Conservation (phyloP, 345 rosid genomes). For the Anacardium occidentale region DNA sequence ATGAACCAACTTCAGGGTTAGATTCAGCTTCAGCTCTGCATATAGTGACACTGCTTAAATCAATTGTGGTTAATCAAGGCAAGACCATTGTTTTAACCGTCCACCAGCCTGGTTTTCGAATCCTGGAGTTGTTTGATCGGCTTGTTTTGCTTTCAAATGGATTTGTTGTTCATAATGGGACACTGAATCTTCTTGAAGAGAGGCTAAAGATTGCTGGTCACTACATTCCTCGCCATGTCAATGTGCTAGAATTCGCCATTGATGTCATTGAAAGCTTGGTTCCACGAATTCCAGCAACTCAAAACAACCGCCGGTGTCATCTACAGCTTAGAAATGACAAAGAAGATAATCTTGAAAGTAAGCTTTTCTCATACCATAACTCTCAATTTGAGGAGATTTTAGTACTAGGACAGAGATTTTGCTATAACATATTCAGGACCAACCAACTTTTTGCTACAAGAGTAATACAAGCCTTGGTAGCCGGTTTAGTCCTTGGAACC, state of each 20-base stretch:
- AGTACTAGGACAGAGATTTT: conserved; percentile 72
- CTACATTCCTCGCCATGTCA: conserved; percentile 60
- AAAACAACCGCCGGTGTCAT: conserved; percentile 11
- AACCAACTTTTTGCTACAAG: conserved; percentile 74
- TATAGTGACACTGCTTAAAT: conserved; percentile 58
- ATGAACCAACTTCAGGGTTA: conserved; percentile 95
- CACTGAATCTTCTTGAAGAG: conserved; percentile 51
- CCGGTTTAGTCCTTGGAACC: conserved; percentile 72
- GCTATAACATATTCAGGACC: conserved; percentile 79
- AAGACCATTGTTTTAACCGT: conserved; percentile 81
- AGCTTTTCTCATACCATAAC: conserved; percentile 40
- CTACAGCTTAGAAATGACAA: conserved; percentile 25
- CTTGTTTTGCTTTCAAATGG: conserved; percentile 76
- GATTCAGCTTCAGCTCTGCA: conserved; percentile 91
- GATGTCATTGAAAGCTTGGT: conserved; percentile 54
- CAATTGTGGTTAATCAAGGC: conserved; percentile 62
- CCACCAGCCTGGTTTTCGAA: conserved; percentile 92
- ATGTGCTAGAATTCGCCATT: conserved; percentile 84
- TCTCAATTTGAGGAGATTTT: conserved; percentile 51
- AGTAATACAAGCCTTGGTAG: conserved; percentile 63
- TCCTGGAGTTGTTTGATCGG: conserved; percentile 65
- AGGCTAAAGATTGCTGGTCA: conserved; percentile 57
- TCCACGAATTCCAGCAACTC: conserved; percentile 18
- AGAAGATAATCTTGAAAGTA: conserved; percentile 17
- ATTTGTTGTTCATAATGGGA: conserved; percentile 54